phyloP scores from a whole-genome alignment of 805 yeast genomes.

The Alloascoidea africana region DNA sequence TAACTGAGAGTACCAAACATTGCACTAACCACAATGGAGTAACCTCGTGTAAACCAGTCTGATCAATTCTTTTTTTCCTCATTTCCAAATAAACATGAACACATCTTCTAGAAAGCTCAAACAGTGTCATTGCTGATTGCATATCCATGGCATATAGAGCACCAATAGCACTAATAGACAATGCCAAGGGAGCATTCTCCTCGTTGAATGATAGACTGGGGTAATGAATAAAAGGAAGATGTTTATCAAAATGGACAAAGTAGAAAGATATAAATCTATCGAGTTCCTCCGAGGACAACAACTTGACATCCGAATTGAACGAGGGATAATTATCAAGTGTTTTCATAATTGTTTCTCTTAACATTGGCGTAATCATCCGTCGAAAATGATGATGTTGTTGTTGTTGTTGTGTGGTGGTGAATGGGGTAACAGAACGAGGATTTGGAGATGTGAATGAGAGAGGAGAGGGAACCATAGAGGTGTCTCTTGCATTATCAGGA shows the following conservation, averaged over 20 bases:
- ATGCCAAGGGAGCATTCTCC: constrained; percentile 45
- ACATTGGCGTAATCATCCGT: constrained; percentile 33
- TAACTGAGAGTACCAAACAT: constrained; percentile 62
- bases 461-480: neutral
- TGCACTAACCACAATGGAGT: constrained; percentile 80
- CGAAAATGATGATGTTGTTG: too few species aligned
- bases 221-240: constrained; percentile 73
- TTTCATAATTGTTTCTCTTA: constrained; percentile 39
- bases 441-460: neutral
- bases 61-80: too few species aligned
- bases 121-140: constrained; percentile 65
- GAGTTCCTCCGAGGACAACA: too few species aligned
- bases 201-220: constrained; percentile 38
- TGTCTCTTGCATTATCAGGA: too few species aligned
- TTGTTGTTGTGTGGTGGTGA: too few species aligned
- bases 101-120: constrained; percentile 77
- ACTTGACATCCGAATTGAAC: too few species aligned
- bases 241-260: constrained; percentile 63
- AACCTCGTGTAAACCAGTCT: constrained; percentile 12
- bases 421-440: constrained; percentile 6
- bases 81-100: constrained; percentile 75
- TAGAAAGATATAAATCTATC: constrained; percentile 59
- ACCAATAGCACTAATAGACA: constrained; percentile 81
- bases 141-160: constrained; percentile 75
- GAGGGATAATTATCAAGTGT: constrained; percentile 30